Base-by-base conservation (phyloP, 129 eudicot species). In the Rutidosis leptorrhynchoides region DNA sequence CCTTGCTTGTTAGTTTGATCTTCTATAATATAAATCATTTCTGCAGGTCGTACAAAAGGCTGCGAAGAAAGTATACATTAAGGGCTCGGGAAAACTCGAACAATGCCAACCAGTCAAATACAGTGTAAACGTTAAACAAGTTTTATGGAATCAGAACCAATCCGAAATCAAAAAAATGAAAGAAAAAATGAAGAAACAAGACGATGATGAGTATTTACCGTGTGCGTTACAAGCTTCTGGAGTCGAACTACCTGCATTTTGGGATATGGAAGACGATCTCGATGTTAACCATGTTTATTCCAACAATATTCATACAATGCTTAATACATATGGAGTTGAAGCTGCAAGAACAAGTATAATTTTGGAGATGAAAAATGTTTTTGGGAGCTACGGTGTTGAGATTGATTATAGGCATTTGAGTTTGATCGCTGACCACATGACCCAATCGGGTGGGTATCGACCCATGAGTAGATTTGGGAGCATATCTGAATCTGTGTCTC, bases 191-290 rank as follows among this genome's bases (percentile, higher is more conserved):
- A 77, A 37, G 5, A 24, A 66, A 49, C 65, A 77, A 1, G 71
- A 27, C 4, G 71, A 74, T 2, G 71, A 27, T 4, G 71, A 72
- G 27, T 49, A 55, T 43, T 61, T 63, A 28, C 86, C 86, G 3
- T 83, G 87, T 58, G 97, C 95, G 3, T 79, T 89, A 16, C 85
- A 89, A 64, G 96, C 97, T 22, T 84, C 99, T 8, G 97, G 97
- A 23, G 80, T 77, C 2, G 81, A 89, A 59, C 80, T 94, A 30
- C 52, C 71, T 4, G 78, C 99, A 6, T 84, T 94, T 33, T 94
- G 95, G 95, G 88, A 84, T 10, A 86, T 94, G 97, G 83, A 86
- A 71, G 93, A 86, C 12, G 82, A 79, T 6, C 93, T 94, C 9
- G 93, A 94, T 60, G 78, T 86, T 17, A 80, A 64, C 9, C 81